These are phyloP conservation scores for Alnus glutinosa DNA, from an alignment of 306 rosid species.

Conservation along the genomic window DNA sequence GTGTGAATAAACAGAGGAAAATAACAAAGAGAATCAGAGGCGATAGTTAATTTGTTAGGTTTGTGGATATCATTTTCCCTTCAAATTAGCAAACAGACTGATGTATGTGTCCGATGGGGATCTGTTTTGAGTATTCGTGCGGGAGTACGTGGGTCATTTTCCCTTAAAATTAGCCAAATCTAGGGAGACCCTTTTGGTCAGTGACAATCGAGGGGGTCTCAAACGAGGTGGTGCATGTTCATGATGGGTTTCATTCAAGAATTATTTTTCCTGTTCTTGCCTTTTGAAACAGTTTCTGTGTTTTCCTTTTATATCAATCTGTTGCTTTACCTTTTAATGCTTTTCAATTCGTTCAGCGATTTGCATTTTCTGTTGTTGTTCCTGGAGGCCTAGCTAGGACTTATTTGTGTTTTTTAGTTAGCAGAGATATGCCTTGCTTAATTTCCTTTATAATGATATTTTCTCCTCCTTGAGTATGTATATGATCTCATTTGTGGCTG, in stretches of 20 bases:
- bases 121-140: too few species aligned
- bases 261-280: constrained; percentile 12
- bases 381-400: too few species aligned
- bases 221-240: constrained; percentile 45
- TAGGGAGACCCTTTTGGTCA: constrained; percentile 43
- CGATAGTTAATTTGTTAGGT: too few species aligned
- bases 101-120: too few species aligned
- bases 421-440: constrained; percentile 1
- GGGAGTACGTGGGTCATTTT: too few species aligned
- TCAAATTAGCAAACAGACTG: too few species aligned
- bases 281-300: not conserved
- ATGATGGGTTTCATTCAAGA: constrained; percentile 35
- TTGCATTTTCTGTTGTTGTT: constrained; percentile 2
- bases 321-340: not conserved
- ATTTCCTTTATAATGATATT: constrained; percentile 16
- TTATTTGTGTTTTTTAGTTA: not conserved
- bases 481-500: constrained; percentile 6
- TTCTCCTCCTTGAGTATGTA: constrained; percentile 8
- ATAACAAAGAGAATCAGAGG: too few species aligned
- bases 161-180: constrained; percentile 25
- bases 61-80: too few species aligned
- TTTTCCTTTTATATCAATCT: constrained; percentile 1
- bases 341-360: not conserved
- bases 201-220: constrained; percentile 30
- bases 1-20: too few species aligned